Evolutionary conservation across 345 rosid species (phyloP), one percentile per base, ranked within the genome.

Genomic region (Adansonia digitata): DNA sequence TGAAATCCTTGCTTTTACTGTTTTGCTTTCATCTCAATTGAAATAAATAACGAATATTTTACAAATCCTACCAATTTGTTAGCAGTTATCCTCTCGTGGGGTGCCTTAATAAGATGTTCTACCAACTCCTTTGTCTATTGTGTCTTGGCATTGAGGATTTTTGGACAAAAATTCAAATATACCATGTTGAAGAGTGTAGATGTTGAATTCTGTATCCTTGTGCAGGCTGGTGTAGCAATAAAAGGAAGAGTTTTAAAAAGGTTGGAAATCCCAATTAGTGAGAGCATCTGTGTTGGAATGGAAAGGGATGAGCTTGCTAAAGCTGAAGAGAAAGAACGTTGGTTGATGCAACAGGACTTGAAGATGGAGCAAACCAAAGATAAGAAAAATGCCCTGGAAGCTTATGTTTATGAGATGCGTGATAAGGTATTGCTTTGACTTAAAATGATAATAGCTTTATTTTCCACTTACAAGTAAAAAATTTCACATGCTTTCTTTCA

Each of bases 351-450:
- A 55, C 94, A 86, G 79, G 97, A 92, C 77, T 71, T 78, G 81
- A 81, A 85, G 83, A 90, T 90, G 84, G 97, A 92, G 79, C 86
- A 81, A 29, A 88, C 94, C 52, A 88, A 92, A 74, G 90, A 92
- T 35, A 82, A 68, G 75, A 92, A 86, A 77, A 90, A 92, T 86
- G 92, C 97, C 62, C 82, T 92, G 20, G 94, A 92, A 83, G 82
- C 94, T 48, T 87, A 81, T 82, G 97, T 92, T 75, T 92, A 92
- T 81, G 97, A 90, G 64, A 90, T 84, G 81, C 97, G 97, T 67
- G 87, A 87, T 78, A 92, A 92, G 94, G 97, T 91, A 88, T 60
- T 37, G 63, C 71, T 63, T 4, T 31, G 34, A 64, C 40, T 63
- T 56, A 17, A 64, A 39, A 45, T 52, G 63, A 46, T 56, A 5